Evolutionary conservation across 176 grass and related monocot genomes (phyloP).

Genomic region (Puccinellia tenuiflora): DNA sequence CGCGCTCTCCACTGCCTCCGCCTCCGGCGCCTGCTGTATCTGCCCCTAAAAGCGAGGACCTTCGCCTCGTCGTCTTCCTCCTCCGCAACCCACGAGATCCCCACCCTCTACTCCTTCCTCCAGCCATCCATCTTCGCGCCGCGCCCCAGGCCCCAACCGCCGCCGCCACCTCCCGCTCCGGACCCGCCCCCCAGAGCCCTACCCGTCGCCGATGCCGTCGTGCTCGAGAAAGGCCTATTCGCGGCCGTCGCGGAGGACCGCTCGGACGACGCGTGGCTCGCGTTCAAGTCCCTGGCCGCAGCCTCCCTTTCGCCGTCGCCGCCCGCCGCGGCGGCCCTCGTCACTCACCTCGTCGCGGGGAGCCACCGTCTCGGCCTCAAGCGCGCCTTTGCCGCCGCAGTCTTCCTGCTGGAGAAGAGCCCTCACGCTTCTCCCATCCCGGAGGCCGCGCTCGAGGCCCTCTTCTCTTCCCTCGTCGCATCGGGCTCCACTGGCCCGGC

Average conservation of each 20-base stretch:
- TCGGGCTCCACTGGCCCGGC: slow-evolving; percentile 45
- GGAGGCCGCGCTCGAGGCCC: slow-evolving; percentile 34
- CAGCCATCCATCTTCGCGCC: slow-evolving; percentile 78
- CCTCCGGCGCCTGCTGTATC: slow-evolving; percentile 13
- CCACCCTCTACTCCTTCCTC: slow-evolving; percentile 87
- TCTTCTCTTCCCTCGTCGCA: slow-evolving; percentile 49
- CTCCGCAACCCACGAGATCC: slow-evolving; percentile 40
- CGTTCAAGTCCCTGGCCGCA: slow-evolving; percentile 70
- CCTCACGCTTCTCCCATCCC: slow-evolving; percentile 34
- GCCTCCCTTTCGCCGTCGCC: slow-evolving; percentile 48
- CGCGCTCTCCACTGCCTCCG: slow-evolving; percentile 32
- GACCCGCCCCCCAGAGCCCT: neutral
- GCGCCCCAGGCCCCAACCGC: slow-evolving; percentile 38
- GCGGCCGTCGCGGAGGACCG: slow-evolving; percentile 35
- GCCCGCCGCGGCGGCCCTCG: slow-evolving; percentile 52
- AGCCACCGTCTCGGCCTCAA: slow-evolving; percentile 65
- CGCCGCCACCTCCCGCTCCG: neutral
- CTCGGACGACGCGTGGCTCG: slow-evolving; percentile 72
- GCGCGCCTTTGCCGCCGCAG: slow-evolving; percentile 70
- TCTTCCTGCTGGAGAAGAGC: slow-evolving; percentile 75
- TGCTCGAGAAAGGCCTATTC: slow-evolving; percentile 58
- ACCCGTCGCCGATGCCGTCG: slow-evolving; percentile 10
- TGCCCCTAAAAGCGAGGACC: neutral
- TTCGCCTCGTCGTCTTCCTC: slow-evolving; percentile 4
- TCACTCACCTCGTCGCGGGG: slow-evolving; percentile 61